phyloP scores from a whole-genome alignment of 2,329 filamentous ascomycete genomes.

The Alternaria alternata region DNA sequence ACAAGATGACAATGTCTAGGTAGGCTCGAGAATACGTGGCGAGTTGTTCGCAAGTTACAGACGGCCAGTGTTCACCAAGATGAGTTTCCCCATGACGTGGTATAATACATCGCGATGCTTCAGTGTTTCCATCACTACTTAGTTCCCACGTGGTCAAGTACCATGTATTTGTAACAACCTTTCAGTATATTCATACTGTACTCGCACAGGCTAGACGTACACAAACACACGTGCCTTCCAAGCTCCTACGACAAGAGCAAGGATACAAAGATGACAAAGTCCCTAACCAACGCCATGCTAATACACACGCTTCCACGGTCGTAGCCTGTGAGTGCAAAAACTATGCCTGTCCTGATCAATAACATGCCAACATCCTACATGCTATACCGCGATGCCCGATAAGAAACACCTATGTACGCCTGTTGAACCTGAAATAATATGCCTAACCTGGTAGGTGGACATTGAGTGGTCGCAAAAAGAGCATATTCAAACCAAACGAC shows the following conservation, averaged over 20 bases:
- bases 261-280: not conserved
- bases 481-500: not conserved
- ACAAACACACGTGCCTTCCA: not conserved
- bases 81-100: not conserved
- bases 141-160: not conserved
- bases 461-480: not conserved
- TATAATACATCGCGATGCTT: not conserved
- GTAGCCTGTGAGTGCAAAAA: slow-evolving; percentile 1
- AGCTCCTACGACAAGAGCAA: not conserved
- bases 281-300: slow-evolving; percentile 31
- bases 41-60: too few relatives aligned
- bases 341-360: slow-evolving; percentile 6
- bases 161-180: not conserved
- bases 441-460: not conserved
- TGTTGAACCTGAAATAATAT: not conserved
- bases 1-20: too few relatives aligned
- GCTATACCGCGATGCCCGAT: not conserved
- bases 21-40: too few relatives aligned
- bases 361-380: slow-evolving; percentile 1
- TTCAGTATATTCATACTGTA: slow-evolving; percentile 1
- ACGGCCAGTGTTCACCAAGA: not conserved
- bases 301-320: slow-evolving; percentile 8
- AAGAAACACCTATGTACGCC: slow-evolving; percentile 1
- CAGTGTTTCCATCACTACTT: not conserved
- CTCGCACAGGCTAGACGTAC: slow-evolving; percentile 7